These are phyloP conservation scores for Leishmania mexicana DNA, from an alignment of 208 protist species.

Conservation along the genomic window DNA sequence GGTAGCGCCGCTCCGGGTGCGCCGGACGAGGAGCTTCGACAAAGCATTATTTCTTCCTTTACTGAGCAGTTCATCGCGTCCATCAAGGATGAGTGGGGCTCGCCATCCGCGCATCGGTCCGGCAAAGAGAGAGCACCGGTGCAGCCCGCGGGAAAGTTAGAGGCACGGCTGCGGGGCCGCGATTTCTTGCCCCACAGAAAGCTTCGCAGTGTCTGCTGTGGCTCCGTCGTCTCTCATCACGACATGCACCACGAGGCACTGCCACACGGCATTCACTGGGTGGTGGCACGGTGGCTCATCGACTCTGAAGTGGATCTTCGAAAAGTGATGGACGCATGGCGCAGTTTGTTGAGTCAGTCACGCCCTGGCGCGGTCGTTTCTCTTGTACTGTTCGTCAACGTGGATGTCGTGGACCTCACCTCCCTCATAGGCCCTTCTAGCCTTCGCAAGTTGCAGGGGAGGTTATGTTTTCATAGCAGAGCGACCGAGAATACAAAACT, in stretches of 20 bases:
- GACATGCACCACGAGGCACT: not conserved
- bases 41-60: not conserved
- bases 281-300: constrained; percentile 21
- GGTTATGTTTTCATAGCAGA: not conserved
- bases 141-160: too few species aligned
- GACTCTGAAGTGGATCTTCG: not conserved
- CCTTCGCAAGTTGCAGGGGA: not conserved
- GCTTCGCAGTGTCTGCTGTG: not conserved
- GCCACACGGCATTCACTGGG: constrained; percentile 20
- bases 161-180: too few species aligned
- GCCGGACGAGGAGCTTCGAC: not conserved
- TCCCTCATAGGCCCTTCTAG: not conserved
- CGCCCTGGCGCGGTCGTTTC: constrained; percentile 7
- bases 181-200: not conserved
- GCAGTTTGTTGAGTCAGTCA: not conserved
- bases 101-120: not conserved
- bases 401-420: not conserved
- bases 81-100: not conserved
- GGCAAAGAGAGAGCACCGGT: not conserved
- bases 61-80: constrained; percentile 6
- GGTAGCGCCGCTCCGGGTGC: too few species aligned
- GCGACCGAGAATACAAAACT: not conserved
- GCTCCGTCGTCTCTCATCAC: not conserved
- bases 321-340: constrained; percentile 13
- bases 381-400: constrained; percentile 8